A percentile compares a stretch with the other conserved stretches of the same genome.
Evolutionary conservation across 2,329 filamentous ascomycete species (phyloP).

Genomic region (Pseudogymnoascus pannorum): DNA sequence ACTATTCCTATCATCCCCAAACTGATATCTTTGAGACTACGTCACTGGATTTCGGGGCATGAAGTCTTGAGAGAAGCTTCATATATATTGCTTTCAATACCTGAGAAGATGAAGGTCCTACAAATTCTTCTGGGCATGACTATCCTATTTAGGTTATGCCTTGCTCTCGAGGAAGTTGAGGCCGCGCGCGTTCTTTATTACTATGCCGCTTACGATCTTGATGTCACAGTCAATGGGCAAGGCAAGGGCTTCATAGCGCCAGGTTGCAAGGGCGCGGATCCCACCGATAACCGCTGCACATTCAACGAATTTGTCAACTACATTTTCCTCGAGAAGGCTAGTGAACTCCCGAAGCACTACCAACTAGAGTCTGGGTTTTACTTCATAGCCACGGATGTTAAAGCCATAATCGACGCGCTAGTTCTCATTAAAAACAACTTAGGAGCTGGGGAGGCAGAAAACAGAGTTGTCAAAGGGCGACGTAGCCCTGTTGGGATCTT

Average conservation of each 20-base stretch:
- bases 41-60: background rate
- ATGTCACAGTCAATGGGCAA: background rate
- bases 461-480: background rate
- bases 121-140: background rate
- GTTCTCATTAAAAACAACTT: background rate
- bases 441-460: background rate
- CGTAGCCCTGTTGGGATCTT: background rate
- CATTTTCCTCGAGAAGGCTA: background rate
- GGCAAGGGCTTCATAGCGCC: background rate
- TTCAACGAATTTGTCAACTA: slow-evolving; percentile 2
- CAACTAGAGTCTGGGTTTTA: background rate
- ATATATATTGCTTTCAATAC: background rate
- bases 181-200: background rate
- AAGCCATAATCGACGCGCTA: background rate
- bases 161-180: background rate
- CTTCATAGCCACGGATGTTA: background rate
- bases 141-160: background rate
- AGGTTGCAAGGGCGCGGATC: background rate
- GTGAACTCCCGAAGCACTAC: background rate
- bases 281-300: background rate
- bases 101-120: background rate
- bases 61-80: background rate
- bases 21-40: background rate
- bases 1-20: no score
- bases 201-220: background rate